A percentile compares a stretch with the other conserved stretches of the same genome.
Conservation (phyloP, 1,139 yeast species). For the Blastobotrys persicus region DNA sequence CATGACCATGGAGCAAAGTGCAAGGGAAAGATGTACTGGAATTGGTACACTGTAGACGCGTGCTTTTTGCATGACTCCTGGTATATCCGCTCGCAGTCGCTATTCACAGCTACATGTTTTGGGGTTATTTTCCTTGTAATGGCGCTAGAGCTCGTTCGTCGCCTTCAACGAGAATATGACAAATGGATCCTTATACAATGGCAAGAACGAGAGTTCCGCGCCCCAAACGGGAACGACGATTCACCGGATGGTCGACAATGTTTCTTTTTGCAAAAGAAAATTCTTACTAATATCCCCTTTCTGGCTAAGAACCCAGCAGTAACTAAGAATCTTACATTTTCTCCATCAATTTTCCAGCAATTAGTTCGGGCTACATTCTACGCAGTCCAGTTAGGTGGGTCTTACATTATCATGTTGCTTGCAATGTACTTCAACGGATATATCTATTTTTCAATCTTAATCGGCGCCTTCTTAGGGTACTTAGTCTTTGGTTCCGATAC, state of each 20-base stretch:
- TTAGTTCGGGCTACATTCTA: constrained; percentile 48
- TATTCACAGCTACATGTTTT: constrained; percentile 68
- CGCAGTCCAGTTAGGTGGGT: constrained; percentile 59
- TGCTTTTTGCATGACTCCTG: constrained; percentile 62
- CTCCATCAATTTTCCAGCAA: constrained; percentile 50
- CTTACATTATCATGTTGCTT: constrained; percentile 63
- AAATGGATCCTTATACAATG: constrained; percentile 38
- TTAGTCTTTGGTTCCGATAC: constrained; percentile 37
- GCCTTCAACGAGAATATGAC: constrained; percentile 58
- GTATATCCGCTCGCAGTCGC: constrained; percentile 58
- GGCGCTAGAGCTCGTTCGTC: constrained; percentile 55
- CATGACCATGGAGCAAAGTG: constrained; percentile 22
- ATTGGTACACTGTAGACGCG: constrained; percentile 58
- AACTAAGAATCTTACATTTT: constrained; percentile 9
- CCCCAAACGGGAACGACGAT: constrained; percentile 1
- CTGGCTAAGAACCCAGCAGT: background rate
- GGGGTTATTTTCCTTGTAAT: constrained; percentile 60
- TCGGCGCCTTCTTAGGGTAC: constrained; percentile 63
- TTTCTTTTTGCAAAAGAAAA: background rate
- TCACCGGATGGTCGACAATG: background rate
- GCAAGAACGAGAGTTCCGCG: constrained; percentile 14
- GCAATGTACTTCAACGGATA: constrained; percentile 76
- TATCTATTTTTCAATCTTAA: constrained; percentile 57
- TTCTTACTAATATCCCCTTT: background rate
- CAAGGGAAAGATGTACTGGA: constrained; percentile 48